Evolutionary conservation across 1,284 basidiomycete genomes (phyloP), one percentile per base, ranked within the genome.

Genomic region (Athelia psychrophila): DNA sequence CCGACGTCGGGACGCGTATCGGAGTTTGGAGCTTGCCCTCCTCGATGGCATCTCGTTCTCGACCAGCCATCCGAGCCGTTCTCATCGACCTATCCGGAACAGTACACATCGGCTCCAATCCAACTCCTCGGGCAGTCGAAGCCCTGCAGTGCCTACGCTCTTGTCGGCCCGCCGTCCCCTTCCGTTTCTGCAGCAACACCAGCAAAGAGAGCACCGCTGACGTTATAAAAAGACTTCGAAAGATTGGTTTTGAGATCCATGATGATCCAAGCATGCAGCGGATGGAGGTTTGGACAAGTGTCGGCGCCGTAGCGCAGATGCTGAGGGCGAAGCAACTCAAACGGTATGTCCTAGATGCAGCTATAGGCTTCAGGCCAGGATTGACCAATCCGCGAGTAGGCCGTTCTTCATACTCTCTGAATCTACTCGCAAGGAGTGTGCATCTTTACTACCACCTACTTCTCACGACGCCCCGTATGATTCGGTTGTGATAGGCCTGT

Each of bases 81-180:
- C 76, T 89, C 22, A 78, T 88, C 53, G 87, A 89, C 58, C 75
- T 88, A 15, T 86, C 83, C 12, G 88, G 88, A 0, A 90, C 83
- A 1, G 66, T 90, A 3, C 79, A 87, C 50, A 67, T 86, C 45
- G 85, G 81, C 30, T 64, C 72, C 2, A 65, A 65, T 0, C 72
- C 83, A 0, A 84, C 77, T 0, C 72, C 73, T 0, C 63, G 71
- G 15, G 84, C 87, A 0, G 74, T 76, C 0, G 56, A 70, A 1
- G 83, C 85, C 0, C 64, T 89, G 15, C 60, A 66, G 1, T 69
- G 71, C 10, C 70, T 90, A 2, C 71, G 79, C 0, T 56, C 55
- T 0, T 30, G 8, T 9, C 16, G 20, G n/a, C n/a, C 6, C 38
- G 69, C 76, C 1, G 56, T 86, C 5, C 81, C 84, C 0, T 80